Conservation (phyloP, 768 basidiomycete genomes). For the Podaxis rugospora region DNA sequence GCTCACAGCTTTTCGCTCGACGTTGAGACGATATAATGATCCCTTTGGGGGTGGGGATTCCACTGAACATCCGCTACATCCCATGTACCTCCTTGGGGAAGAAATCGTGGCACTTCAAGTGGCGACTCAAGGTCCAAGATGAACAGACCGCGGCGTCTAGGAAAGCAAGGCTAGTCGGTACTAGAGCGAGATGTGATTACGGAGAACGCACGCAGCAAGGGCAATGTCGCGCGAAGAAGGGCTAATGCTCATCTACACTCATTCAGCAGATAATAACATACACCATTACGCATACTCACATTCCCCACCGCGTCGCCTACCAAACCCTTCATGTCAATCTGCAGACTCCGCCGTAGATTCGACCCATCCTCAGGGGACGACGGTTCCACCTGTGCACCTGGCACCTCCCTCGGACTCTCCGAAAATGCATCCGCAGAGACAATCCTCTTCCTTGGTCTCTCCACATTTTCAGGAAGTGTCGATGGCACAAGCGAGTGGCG, state of each 20-base stretch:
- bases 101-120: slow-evolving; percentile 82
- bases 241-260: slow-evolving; percentile 80
- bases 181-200: neutral
- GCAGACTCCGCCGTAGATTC: slow-evolving; percentile 53
- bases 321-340: slow-evolving; percentile 76
- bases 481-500: neutral
- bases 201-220: slow-evolving; percentile 68
- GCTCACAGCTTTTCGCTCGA: slow-evolving; percentile 84
- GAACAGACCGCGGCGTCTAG: slow-evolving; percentile 82
- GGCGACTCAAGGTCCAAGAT: slow-evolving; percentile 93
- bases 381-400: slow-evolving; percentile 11
- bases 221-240: slow-evolving; percentile 87
- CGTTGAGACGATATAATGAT: slow-evolving; percentile 83
- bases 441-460: slow-evolving; percentile 7
- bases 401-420: slow-evolving; percentile 4
- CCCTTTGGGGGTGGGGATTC: slow-evolving; percentile 77
- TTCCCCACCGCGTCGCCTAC: slow-evolving; percentile 84
- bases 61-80: slow-evolving; percentile 92
- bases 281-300: slow-evolving; percentile 39
- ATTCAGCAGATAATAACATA: slow-evolving; percentile 4
- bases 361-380: slow-evolving; percentile 51
- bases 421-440: slow-evolving; percentile 2
- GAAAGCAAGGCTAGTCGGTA: neutral
- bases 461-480: neutral
- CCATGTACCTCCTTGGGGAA: slow-evolving; percentile 96